Evolutionary conservation across 805 yeast genomes (phyloP).

Genomic region (Nakazawaea ernobii): DNA sequence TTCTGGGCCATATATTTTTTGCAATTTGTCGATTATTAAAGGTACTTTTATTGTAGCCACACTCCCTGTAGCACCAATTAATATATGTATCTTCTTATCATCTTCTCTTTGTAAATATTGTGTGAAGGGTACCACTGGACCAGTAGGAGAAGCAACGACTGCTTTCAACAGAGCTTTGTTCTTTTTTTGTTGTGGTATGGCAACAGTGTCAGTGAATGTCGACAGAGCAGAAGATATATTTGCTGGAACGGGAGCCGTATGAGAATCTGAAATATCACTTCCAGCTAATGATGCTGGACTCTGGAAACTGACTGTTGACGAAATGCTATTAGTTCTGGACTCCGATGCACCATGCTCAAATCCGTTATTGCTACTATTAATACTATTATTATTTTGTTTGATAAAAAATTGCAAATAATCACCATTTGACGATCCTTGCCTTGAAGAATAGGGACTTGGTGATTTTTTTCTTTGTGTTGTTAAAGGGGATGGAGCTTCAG

Average conservation of each 20-base stretch:
- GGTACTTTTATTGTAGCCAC: constrained; percentile 96
- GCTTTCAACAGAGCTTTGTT: constrained; percentile 37
- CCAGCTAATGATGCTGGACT: constrained; percentile 7
- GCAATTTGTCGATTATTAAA: constrained; percentile 77
- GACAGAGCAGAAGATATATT: too few relatives aligned
- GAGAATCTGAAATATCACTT: constrained; percentile 18
- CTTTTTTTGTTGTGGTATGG: constrained; percentile 22
- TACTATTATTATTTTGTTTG: neutral
- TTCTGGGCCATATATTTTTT: constrained; percentile 68
- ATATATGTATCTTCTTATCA: constrained; percentile 80
- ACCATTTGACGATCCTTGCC: constrained; percentile 13
- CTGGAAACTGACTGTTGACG: constrained; percentile 9
- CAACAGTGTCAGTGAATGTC: constrained; percentile 6
- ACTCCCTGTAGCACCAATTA: constrained; percentile 92
- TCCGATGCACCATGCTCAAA: neutral
- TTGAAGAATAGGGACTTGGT: constrained; percentile 12
- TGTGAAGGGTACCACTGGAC: constrained; percentile 70
- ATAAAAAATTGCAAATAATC: constrained; percentile 11
- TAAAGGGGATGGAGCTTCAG: neutral
- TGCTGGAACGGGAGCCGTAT: neutral
- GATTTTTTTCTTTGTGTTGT: constrained; percentile 4
- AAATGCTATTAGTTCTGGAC: constrained; percentile 11
- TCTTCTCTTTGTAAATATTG: constrained; percentile 67
- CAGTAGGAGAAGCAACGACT: constrained; percentile 48
- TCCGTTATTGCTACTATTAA: neutral